Evolutionary conservation across 1,284 basidiomycete species (phyloP).

Genomic region (Tetrapyrgos nigripes): DNA sequence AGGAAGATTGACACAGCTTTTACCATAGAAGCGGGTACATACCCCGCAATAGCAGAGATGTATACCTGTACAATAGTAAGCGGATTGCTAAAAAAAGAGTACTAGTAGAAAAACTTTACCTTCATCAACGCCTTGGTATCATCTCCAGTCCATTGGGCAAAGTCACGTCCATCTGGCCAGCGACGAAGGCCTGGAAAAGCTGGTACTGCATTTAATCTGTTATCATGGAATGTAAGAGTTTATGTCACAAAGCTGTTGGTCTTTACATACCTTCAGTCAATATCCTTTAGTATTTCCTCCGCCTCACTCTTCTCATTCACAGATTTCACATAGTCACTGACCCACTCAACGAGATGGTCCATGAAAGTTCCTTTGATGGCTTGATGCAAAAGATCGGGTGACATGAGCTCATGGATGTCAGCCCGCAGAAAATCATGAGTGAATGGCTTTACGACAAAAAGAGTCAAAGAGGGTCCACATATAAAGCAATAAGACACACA

Average conservation of each 20-base stretch:
- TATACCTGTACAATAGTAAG: constrained; percentile 19
- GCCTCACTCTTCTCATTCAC: neutral
- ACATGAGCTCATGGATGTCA: constrained; percentile 17
- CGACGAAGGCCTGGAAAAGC: constrained; percentile 27
- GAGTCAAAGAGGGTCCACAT: neutral
- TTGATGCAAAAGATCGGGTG: constrained; percentile 14
- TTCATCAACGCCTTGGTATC: constrained; percentile 34
- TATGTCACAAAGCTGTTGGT: neutral
- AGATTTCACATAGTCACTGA: neutral
- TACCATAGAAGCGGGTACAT: constrained; percentile 22
- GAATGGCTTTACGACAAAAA: constrained; percentile 13
- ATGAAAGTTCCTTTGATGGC: constrained; percentile 6
- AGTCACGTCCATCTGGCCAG: constrained; percentile 29
- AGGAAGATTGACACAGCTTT: constrained; percentile 25
- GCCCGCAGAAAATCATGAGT: constrained; percentile 16
- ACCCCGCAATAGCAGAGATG: constrained; percentile 24
- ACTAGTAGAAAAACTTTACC: constrained; percentile 5
- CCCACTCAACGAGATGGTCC: constrained; percentile 9
- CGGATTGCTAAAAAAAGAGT: neutral
- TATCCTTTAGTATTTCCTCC: neutral
- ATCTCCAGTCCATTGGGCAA: constrained; percentile 34
- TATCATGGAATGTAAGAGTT: neutral
- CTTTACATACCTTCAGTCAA: neutral
- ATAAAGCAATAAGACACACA: neutral
- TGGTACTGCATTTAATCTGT: constrained; percentile 18